Evolutionary conservation across 2,329 filamentous ascomycete species (phyloP), one percentile per base, ranked within the genome.

Genomic region (Botrytis galanthina): DNA sequence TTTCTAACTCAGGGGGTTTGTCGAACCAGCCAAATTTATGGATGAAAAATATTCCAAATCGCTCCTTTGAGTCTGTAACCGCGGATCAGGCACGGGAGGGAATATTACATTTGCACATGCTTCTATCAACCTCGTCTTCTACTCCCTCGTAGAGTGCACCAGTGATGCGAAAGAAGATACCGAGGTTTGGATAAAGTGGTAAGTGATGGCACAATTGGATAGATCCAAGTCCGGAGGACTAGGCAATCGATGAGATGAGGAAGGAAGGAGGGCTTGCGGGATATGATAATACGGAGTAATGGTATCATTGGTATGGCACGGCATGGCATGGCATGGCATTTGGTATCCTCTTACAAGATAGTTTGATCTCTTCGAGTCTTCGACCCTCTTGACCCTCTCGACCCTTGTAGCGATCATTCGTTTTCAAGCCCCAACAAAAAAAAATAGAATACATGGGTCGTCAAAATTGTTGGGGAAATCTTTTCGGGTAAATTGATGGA

Each of bases 401-500:
- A 70, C 35, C 70, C 62, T 16, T 68, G 62, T 46, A 48, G 62
- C 70, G 70, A 72, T 72, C 70, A 32, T 71, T 72, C 16, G 12
- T 32, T 71, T 64, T 18, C 26, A 22, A 51, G 22, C 70, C 70
- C 70, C 70, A 72, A 72, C 70, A 72, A 72, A 72, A 72, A 46
- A 16, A 16, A 35, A 18, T n/a, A 42, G 16, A 57, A 57, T 57
- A 8, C 51, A 57, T 29, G 51, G 51, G 51, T 8, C n/a, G n/a
- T 46, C 29, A 68, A 42, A 72, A 59, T 72, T 72, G 70, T 72
- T 72, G 70, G 70, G 70, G 70, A 72, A 72, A 67, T 37, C 51
- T 29, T 18, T 29, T 59, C 62, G 61, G 48, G 20, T 68, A 67
- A 46, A 44, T 67, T 12, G 14, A 67, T 35, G 46, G 20, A 46